phyloP scores from a whole-genome alignment of 2,329 filamentous ascomycete species.

The Colletotrichum sp. region DNA sequence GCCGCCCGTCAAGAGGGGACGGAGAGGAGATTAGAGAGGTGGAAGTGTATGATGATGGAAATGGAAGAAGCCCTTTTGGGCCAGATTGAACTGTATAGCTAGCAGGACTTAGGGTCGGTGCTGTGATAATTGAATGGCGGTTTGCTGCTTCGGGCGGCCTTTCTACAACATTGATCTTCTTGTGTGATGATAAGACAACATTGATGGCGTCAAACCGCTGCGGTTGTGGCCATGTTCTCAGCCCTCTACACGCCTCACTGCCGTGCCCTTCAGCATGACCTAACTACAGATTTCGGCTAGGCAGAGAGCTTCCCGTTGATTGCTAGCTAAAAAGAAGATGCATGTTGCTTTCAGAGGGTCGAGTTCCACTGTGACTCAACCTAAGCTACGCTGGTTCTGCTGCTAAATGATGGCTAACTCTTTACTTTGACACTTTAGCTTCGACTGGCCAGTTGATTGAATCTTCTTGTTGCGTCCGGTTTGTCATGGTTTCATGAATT shows the following conservation, averaged over 20 bases:
- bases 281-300: not conserved
- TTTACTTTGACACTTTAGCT: too few relatives aligned
- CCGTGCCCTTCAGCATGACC: not conserved
- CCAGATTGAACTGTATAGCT: constrained; percentile 10
- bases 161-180: not conserved
- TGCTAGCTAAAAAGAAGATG: too few relatives aligned
- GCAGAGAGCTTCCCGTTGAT: not conserved
- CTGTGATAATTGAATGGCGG: not conserved
- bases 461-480: too few relatives aligned
- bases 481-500: too few relatives aligned
- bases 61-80: not conserved
- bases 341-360: too few relatives aligned
- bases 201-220: not conserved
- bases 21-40: constrained; percentile 22
- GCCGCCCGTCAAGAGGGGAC: constrained; percentile 27
- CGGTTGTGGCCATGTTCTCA: not conserved
- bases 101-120: not conserved
- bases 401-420: too few relatives aligned
- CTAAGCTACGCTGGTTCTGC: too few relatives aligned
- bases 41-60: not conserved
- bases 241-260: not conserved
- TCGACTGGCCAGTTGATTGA: too few relatives aligned
- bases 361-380: too few relatives aligned
- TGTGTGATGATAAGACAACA: not conserved
- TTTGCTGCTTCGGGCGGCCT: not conserved